Evolutionary conservation across 2,329 filamentous ascomycete genomes (phyloP).

Genomic region (Westerdykella sp.): DNA sequence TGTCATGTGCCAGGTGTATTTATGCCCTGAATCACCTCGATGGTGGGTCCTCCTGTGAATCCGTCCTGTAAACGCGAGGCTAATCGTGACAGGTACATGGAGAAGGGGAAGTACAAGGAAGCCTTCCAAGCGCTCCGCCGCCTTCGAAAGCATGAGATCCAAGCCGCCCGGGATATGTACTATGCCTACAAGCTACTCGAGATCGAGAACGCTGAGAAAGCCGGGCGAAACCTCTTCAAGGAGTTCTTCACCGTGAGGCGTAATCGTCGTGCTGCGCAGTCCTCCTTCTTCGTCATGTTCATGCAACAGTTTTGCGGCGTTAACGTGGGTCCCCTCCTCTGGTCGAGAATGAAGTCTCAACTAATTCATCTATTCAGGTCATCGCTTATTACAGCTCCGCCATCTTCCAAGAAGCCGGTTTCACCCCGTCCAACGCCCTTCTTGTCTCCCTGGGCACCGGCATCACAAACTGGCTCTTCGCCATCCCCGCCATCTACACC

Average conservation of each 20-base stretch:
- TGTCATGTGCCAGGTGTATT: no score
- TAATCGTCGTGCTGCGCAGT: slow-evolving; percentile 30
- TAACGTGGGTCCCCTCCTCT: slow-evolving; percentile 6
- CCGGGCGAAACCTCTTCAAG: slow-evolving; percentile 24
- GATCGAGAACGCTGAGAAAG: slow-evolving; percentile 32
- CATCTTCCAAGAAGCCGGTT: slow-evolving; percentile 31
- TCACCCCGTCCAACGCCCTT: slow-evolving; percentile 32
- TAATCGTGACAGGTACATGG: slow-evolving; percentile 20
- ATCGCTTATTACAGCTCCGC: slow-evolving; percentile 10
- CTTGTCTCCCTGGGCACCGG: slow-evolving; percentile 41
- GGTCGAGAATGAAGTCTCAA: not conserved
- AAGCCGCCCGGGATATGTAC: slow-evolving; percentile 52
- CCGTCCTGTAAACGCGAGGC: not conserved
- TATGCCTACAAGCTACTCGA: slow-evolving; percentile 39
- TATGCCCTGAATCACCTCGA: no score
- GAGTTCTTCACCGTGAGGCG: slow-evolving; percentile 31
- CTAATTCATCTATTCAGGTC: not conserved
- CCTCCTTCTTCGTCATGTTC: slow-evolving; percentile 33
- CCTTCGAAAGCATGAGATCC: slow-evolving; percentile 49
- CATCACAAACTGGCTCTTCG: slow-evolving; percentile 42
- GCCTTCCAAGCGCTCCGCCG: slow-evolving; percentile 40
- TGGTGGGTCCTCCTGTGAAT: no score
- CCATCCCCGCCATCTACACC: slow-evolving; percentile 42
- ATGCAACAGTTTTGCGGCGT: slow-evolving; percentile 34
- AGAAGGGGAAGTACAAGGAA: slow-evolving; percentile 30